Conservation (phyloP, 148 eudicot genomes). For the Fagopyrum tataricum region DNA sequence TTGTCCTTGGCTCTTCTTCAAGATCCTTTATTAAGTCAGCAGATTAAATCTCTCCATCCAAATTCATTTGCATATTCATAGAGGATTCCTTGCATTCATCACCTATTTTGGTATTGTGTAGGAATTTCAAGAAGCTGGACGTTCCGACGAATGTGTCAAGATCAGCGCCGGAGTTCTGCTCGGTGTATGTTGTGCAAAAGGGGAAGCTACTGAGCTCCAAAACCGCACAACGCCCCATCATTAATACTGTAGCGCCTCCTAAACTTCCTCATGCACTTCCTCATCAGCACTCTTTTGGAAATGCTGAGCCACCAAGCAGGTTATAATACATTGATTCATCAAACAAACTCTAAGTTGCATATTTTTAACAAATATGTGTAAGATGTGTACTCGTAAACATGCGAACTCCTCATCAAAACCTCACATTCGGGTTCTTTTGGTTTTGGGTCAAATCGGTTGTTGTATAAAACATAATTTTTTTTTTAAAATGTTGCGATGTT, state of each 20-base stretch:
- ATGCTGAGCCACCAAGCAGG: background rate
- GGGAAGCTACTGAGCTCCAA: constrained; percentile 21
- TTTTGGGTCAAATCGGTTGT: no score
- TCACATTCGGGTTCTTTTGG: no score
- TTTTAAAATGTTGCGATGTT: no score
- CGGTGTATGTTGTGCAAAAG: constrained; percentile 22
- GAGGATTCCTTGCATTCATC: no score
- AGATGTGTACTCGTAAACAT: no score
- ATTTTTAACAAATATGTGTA: no score
- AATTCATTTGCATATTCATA: background rate
- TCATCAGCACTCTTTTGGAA: constrained; percentile 6
- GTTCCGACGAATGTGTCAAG: constrained; percentile 18
- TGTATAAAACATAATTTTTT: no score
- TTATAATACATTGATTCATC: background rate
- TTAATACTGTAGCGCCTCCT: constrained; percentile 23
- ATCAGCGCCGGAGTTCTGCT: constrained; percentile 27
- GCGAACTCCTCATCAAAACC: no score
- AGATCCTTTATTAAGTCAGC: constrained; percentile 18
- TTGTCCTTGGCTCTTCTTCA: constrained; percentile 19
- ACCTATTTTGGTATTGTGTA: background rate
- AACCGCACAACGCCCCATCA: constrained; percentile 23
- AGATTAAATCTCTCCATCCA: background rate
- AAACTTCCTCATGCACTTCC: constrained; percentile 14
- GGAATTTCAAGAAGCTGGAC: constrained; percentile 24
- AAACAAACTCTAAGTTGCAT: no score